Evolutionary conservation across 257 asterid genomes (phyloP).

Genomic region (Nemophila menziesii): DNA sequence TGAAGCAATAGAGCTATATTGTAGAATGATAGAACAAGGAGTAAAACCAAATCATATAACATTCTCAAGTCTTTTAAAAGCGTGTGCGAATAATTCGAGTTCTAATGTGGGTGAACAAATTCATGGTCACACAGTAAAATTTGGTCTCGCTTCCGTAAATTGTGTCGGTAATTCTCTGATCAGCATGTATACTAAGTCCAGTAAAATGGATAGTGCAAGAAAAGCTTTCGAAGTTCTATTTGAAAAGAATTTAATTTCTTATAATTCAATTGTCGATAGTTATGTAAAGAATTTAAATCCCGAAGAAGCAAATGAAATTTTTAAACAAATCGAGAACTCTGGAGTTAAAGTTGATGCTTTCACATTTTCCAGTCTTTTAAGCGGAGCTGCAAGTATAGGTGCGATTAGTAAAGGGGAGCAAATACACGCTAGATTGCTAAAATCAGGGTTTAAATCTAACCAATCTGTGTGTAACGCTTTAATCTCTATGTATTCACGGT

Average conservation of each 20-base stretch:
- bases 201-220: constrained; percentile 65
- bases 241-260: constrained; percentile 70
- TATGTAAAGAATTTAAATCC: constrained; percentile 36
- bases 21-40: constrained; percentile 55
- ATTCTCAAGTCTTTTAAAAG: constrained; percentile 64
- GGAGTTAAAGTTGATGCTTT: constrained; percentile 53
- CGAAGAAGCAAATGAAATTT: constrained; percentile 44
- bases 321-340: constrained; percentile 33
- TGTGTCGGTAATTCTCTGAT: constrained; percentile 82
- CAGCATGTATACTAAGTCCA: constrained; percentile 62
- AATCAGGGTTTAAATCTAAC: constrained; percentile 47
- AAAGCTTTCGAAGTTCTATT: constrained; percentile 69
- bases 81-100: constrained; percentile 52
- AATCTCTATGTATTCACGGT: constrained; percentile 84
- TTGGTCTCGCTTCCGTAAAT: constrained; percentile 50
- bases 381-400: constrained; percentile 92
- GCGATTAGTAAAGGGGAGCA: constrained; percentile 89
- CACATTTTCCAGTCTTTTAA: constrained; percentile 79
- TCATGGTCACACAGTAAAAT: constrained; percentile 55
- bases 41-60: constrained; percentile 82
- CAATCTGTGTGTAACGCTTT: constrained; percentile 55
- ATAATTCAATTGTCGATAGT: constrained; percentile 52
- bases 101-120: constrained; percentile 50
- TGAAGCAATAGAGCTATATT: constrained; percentile 57
- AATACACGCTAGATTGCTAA: constrained; percentile 64